Evolutionary conservation across 371 early-diverging fungal genomes (phyloP).

Genomic region (Rhizopus microsporus): DNA sequence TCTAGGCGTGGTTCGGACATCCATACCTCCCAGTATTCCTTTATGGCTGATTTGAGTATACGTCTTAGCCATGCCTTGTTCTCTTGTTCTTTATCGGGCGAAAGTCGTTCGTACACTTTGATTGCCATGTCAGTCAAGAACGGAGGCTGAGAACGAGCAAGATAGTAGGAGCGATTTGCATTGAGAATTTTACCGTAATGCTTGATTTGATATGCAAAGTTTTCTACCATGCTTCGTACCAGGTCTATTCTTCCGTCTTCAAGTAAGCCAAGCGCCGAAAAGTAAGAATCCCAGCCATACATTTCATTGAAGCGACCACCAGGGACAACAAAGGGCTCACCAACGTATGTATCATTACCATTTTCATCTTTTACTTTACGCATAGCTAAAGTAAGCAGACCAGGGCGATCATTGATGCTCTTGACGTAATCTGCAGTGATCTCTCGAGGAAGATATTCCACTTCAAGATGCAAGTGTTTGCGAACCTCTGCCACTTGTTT

Average conservation of each 20-base stretch:
- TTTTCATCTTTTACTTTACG: conserved; percentile 56
- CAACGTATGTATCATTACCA: conserved; percentile 58
- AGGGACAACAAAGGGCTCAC: conserved; percentile 95
- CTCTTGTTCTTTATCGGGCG: conserved; percentile 47
- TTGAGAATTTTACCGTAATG: conserved; percentile 98
- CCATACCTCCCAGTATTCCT: conserved; percentile 95
- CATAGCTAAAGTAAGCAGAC: conserved; percentile 88
- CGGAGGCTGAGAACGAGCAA: conserved; percentile 96
- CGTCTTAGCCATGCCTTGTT: conserved; percentile 81
- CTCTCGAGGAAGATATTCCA: conserved; percentile 80
- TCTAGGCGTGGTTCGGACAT: conserved; percentile 81
- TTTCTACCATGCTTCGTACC: conserved; percentile 93
- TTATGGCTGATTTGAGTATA: conserved; percentile 78
- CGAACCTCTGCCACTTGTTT: conserved; percentile 62
- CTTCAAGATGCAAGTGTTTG: conserved; percentile 76
- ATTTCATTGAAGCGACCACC: conserved; percentile 98
- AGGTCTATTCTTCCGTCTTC: conserved; percentile 83
- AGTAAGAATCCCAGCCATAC: conserved; percentile 99
- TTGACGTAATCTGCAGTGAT: conserved; percentile 92
- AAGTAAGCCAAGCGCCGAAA: conserved; percentile 88
- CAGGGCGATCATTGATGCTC: conserved; percentile 85
- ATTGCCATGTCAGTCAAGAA: conserved; percentile 96
- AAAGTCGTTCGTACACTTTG: conserved; percentile 70
- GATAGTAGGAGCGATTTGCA: conserved; percentile 96
- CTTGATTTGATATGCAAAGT: conserved; percentile 93